Conservation (phyloP, 2,329 filamentous ascomycete genomes). For the Cercospora berteroae region DNA sequence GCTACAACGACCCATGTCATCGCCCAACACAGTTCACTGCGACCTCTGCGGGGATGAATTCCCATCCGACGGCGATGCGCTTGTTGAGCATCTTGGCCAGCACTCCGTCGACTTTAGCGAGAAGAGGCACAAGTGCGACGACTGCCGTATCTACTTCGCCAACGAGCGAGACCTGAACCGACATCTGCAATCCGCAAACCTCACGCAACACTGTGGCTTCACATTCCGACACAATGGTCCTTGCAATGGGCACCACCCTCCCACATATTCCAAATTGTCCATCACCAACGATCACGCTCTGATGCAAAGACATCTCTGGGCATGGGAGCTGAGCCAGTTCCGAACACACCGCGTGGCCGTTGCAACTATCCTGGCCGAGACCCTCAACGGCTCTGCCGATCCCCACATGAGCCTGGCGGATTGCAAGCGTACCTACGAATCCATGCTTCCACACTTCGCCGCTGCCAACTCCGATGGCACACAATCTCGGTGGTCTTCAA, state of each 20-base stretch:
- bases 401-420: conserved; percentile 23
- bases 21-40: conserved; percentile 18
- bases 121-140: conserved; percentile 28
- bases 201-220: conserved; percentile 28
- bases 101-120: conserved; percentile 28
- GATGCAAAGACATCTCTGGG: conserved; percentile 28
- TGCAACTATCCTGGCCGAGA: conserved; percentile 22
- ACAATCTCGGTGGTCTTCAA: neutral
- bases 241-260: conserved; percentile 27
- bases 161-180: conserved; percentile 26
- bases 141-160: conserved; percentile 28
- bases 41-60: conserved; percentile 26
- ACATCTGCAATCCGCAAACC: conserved; percentile 26
- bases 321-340: conserved; percentile 26
- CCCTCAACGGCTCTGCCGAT: conserved; percentile 13
- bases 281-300: conserved; percentile 23
- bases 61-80: conserved; percentile 15
- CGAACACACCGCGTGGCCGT: conserved; percentile 23
- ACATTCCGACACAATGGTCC: conserved; percentile 24
- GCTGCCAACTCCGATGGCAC: conserved; percentile 17
- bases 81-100: conserved; percentile 25
- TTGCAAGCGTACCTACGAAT: conserved; percentile 21
- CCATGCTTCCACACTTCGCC: conserved; percentile 25
- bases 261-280: conserved; percentile 24
- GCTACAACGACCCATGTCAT: conserved; percentile 18